Evolutionary conservation across 2,329 filamentous ascomycete species (phyloP).

Genomic region (Sphaerulina vaccinii): DNA sequence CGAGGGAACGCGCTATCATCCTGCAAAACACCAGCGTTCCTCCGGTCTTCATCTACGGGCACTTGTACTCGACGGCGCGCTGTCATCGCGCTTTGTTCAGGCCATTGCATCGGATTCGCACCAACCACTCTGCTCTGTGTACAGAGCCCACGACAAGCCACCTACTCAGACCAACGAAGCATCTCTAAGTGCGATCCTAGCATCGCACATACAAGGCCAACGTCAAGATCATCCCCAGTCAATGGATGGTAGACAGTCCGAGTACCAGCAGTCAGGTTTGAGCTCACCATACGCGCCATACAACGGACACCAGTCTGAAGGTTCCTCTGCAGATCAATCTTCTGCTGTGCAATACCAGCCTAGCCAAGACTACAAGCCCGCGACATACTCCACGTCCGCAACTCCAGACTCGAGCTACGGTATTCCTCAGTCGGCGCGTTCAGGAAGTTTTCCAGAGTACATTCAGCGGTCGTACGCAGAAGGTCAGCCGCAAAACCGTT

Average conservation of each 20-base stretch:
- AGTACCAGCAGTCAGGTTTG: constrained; percentile 56
- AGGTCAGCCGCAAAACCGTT: constrained; percentile 69
- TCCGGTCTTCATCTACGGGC: constrained; percentile 34
- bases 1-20: constrained; percentile 45
- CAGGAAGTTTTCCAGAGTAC: constrained; percentile 83
- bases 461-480: constrained; percentile 73
- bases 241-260: constrained; percentile 56
- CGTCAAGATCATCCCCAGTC: constrained; percentile 45
- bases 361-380: constrained; percentile 72
- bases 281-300: constrained; percentile 54
- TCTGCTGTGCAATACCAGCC: constrained; percentile 88
- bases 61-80: constrained; percentile 39
- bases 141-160: constrained; percentile 41
- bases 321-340: constrained; percentile 80
- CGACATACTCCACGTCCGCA: constrained; percentile 65
- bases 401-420: constrained; percentile 89
- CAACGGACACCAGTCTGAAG: constrained; percentile 73
- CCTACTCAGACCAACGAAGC: constrained; percentile 38
- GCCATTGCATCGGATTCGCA: constrained; percentile 34
- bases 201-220: constrained; percentile 38
- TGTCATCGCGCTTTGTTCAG: constrained; percentile 36
- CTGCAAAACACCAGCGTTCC: constrained; percentile 37
- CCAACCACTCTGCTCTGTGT: constrained; percentile 40
- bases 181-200: constrained; percentile 42
- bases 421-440: constrained; percentile 71